Evolutionary conservation across 164 flowering plant species (phyloP).

Genomic region (Tetracentron sinense): DNA sequence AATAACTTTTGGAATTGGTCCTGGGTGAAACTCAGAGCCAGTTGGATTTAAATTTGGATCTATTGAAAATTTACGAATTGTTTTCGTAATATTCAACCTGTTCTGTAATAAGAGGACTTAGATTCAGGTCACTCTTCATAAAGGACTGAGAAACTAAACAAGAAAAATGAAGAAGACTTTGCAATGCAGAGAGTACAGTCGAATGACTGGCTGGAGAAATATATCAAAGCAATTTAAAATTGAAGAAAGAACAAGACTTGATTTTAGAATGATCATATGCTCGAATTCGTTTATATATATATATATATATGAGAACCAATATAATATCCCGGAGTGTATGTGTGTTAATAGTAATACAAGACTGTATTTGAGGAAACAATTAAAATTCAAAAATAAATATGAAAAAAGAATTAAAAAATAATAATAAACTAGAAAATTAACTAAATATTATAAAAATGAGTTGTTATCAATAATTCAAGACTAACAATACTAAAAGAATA

Average conservation of each 20-base stretch:
- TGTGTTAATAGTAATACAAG: too few relatives aligned
- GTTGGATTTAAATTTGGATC: constrained; percentile 62
- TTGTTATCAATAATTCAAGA: too few relatives aligned
- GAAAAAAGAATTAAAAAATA: too few relatives aligned
- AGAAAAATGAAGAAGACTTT: neutral
- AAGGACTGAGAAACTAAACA: neutral
- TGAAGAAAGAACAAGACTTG: neutral
- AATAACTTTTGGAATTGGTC: constrained; percentile 34
- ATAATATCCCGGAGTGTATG: too few relatives aligned
- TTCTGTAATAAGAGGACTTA: constrained; percentile 53
- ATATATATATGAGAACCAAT: too few relatives aligned
- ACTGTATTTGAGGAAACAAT: too few relatives aligned
- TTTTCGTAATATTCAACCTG: constrained; percentile 94
- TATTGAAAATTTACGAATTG: constrained; percentile 77
- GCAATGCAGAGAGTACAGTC: neutral
- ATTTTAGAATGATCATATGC: neutral
- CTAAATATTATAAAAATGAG: too few relatives aligned
- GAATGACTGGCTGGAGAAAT: neutral
- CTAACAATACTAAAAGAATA: too few relatives aligned
- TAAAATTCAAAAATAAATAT: too few relatives aligned
- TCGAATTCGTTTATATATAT: neutral
- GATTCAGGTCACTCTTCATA: too few relatives aligned
- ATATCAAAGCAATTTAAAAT: neutral
- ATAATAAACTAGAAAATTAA: too few relatives aligned
- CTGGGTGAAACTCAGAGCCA: constrained; percentile 81